Conservation (phyloP, 495 filamentous ascomycete species). For the Stereocaulon alpinum region DNA sequence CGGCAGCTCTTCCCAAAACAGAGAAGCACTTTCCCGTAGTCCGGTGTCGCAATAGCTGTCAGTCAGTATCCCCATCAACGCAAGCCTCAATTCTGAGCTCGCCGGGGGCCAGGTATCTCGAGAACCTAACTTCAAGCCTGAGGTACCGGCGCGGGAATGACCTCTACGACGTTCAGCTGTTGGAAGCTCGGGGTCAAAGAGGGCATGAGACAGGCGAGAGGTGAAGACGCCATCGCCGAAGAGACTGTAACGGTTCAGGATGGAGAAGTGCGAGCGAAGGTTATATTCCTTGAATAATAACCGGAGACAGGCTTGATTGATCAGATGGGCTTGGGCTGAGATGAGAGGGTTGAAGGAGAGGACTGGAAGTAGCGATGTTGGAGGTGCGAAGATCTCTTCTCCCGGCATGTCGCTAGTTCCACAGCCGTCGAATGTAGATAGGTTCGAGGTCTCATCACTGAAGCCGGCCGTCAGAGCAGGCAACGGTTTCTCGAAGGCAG, state of each 20-base stretch:
- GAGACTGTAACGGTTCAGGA: conserved; percentile 74
- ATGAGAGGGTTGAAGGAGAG: conserved; percentile 70
- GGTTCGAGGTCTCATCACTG: background rate
- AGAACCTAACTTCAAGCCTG: conserved; percentile 69
- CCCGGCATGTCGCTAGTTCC: background rate
- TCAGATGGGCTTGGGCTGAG: conserved; percentile 58
- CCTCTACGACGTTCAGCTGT: conserved; percentile 64
- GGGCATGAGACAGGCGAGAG: conserved; percentile 64
- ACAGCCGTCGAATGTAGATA: background rate
- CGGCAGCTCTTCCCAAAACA: conserved; percentile 48
- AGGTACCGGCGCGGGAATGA: conserved; percentile 57
- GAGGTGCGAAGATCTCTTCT: conserved; percentile 46
- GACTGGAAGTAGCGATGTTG: conserved; percentile 57
- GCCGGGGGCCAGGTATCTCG: conserved; percentile 84
- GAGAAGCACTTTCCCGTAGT: conserved; percentile 18
- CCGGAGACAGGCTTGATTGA: conserved; percentile 68
- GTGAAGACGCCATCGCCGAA: conserved; percentile 76
- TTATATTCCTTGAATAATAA: conserved; percentile 68
- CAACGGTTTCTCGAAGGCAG: conserved; percentile 18
- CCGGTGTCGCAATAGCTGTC: conserved; percentile 50
- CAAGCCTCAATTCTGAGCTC: conserved; percentile 79
- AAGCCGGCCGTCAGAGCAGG: background rate
- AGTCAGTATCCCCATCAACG: conserved; percentile 74
- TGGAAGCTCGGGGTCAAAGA: conserved; percentile 79
- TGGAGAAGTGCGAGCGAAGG: conserved; percentile 60